Evolutionary conservation across 805 yeast genomes (phyloP).

Genomic region (Candida michaelii): DNA sequence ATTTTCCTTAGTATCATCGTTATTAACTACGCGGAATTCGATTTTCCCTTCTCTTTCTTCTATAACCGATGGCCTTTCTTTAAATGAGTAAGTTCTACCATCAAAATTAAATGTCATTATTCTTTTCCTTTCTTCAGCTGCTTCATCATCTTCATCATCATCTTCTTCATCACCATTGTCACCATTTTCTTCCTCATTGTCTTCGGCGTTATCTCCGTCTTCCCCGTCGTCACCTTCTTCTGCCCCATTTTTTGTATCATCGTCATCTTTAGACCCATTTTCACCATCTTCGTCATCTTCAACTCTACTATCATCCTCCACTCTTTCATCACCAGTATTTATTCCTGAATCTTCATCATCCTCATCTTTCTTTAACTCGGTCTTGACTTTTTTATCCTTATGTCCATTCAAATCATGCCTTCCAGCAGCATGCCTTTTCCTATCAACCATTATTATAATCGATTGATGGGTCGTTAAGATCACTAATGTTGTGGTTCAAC

Average conservation of each 20-base stretch:
- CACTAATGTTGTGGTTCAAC: background rate
- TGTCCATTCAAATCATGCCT: constrained; percentile 7
- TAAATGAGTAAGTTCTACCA: constrained; percentile 77
- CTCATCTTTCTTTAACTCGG: constrained; percentile 25
- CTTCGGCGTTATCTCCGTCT: constrained; percentile 12
- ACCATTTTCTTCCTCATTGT: constrained; percentile 11
- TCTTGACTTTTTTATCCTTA: constrained; percentile 13
- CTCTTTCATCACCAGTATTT: constrained; percentile 8
- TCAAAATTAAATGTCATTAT: constrained; percentile 61
- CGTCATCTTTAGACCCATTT: constrained; percentile 20
- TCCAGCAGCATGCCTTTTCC: constrained; percentile 27
- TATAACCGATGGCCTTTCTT: constrained; percentile 89
- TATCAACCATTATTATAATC: constrained; percentile 29
- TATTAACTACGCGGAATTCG: constrained; percentile 94
- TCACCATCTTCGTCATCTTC: constrained; percentile 26
- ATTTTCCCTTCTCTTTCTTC: constrained; percentile 93
- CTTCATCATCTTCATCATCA: constrained; percentile 46
- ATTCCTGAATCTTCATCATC: constrained; percentile 17
- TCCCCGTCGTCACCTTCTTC: constrained; percentile 20
- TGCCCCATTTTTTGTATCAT: constrained; percentile 20
- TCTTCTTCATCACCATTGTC: constrained; percentile 34
- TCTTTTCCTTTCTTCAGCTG: constrained; percentile 42
- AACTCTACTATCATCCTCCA: constrained; percentile 15
- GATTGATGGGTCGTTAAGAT: constrained; percentile 18
- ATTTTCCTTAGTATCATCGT: constrained; percentile 84